Evolutionary conservation across 2,329 filamentous ascomycete genomes (phyloP).

Genomic region (Sarocladium oryzae): DNA sequence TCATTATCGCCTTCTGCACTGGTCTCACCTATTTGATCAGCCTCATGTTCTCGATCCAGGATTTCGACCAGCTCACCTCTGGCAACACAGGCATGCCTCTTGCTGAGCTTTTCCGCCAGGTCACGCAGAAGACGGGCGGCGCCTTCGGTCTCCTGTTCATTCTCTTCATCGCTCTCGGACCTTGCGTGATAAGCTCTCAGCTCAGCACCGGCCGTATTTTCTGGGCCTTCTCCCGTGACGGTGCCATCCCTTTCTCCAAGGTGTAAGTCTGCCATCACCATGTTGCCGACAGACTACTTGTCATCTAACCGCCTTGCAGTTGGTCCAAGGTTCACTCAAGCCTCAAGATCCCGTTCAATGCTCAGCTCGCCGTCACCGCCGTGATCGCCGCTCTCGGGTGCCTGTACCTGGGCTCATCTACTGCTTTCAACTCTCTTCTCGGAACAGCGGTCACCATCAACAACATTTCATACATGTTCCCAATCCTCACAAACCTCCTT

Average conservation of each 20-base stretch:
- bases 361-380: constrained; percentile 26
- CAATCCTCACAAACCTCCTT: constrained; percentile 37
- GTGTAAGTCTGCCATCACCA: constrained; percentile 15
- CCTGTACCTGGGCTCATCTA: constrained; percentile 35
- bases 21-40: constrained; percentile 41
- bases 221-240: constrained; percentile 40
- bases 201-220: constrained; percentile 26
- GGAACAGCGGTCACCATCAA: constrained; percentile 34
- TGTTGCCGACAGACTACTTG: constrained; percentile 14
- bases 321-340: constrained; percentile 30
- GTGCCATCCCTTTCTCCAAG: constrained; percentile 30
- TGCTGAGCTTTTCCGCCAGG: constrained; percentile 39
- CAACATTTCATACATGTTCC: constrained; percentile 38
- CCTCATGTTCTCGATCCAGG: constrained; percentile 45
- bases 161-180: constrained; percentile 35
- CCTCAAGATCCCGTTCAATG: constrained; percentile 30
- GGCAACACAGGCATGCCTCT: constrained; percentile 37
- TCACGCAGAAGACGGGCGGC: constrained; percentile 31
- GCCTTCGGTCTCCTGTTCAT: constrained; percentile 36
- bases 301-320: constrained; percentile 8
- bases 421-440: constrained; percentile 37
- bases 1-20: constrained; percentile 43
- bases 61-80: constrained; percentile 35
- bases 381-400: constrained; percentile 32
- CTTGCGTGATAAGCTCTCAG: constrained; percentile 30